Percentiles rank a stretch among this genome's conserved stretches.
These are phyloP conservation scores for Leishmania major DNA, from an alignment of 208 protist species.

Conservation along the genomic window DNA sequence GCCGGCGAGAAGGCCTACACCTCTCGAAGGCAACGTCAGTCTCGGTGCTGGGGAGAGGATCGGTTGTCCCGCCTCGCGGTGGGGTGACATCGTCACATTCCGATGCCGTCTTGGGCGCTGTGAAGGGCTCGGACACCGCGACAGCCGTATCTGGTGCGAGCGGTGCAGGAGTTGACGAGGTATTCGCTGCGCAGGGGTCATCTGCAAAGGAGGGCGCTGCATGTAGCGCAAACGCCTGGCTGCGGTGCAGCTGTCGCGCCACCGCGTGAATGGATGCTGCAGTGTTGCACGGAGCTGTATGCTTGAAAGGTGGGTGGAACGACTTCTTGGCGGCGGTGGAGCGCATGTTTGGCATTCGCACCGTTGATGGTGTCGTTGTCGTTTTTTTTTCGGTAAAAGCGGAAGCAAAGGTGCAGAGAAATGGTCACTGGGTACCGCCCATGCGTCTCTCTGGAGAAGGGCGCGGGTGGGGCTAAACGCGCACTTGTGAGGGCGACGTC, in stretches of 20 bases:
- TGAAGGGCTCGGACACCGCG: neutral
- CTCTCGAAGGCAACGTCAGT: neutral
- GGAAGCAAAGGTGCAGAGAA: neutral
- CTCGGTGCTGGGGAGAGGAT: neutral
- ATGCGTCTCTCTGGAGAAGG: neutral
- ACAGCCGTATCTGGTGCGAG: neutral
- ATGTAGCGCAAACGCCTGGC: neutral
- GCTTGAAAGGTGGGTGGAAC: constrained; percentile 27
- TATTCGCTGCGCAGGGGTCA: neutral
- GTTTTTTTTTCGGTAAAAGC: neutral
- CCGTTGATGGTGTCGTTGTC: neutral
- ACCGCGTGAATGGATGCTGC: neutral
- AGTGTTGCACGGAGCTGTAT: neutral
- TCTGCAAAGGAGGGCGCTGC: neutral
- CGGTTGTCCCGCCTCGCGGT: neutral
- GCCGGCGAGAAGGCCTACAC: neutral
- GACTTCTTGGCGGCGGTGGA: neutral
- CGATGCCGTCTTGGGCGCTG: neutral
- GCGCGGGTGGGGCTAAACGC: neutral
- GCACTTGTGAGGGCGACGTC: neutral
- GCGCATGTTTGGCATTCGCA: neutral
- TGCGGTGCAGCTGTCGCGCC: neutral
- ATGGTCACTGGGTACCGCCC: neutral
- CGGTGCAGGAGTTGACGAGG: neutral
- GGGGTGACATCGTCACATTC: neutral